phyloP scores from a whole-genome alignment of 2,329 filamentous ascomycete genomes.

The Ascochyta lentis region DNA sequence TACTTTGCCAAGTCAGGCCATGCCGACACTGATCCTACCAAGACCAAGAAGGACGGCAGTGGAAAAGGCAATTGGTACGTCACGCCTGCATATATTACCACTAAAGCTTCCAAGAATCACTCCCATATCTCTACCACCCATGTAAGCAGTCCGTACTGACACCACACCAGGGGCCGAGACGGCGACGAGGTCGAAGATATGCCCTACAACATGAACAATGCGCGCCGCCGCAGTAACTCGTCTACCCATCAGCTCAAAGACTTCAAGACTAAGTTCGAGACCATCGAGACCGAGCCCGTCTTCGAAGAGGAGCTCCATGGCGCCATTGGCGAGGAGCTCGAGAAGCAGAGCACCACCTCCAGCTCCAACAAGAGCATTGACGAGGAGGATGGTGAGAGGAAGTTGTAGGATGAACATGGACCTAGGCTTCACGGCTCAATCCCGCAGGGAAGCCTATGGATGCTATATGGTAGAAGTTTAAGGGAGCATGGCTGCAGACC shows the following conservation, averaged over 20 bases:
- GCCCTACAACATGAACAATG: slow-evolving; percentile 81
- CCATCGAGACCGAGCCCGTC: slow-evolving; percentile 85
- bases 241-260: slow-evolving; percentile 74
- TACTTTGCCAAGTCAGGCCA: slow-evolving; percentile 92
- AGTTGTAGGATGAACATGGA: slow-evolving; percentile 42
- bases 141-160: slow-evolving; percentile 22
- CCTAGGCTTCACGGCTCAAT: slow-evolving; percentile 14
- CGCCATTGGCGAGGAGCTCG: slow-evolving; percentile 61
- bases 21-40: slow-evolving; percentile 82
- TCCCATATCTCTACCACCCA: background rate
- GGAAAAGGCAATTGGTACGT: slow-evolving; percentile 94
- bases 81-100: background rate
- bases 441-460: slow-evolving; percentile 14
- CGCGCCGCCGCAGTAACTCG: slow-evolving; percentile 91
- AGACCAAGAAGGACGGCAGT: slow-evolving; percentile 94
- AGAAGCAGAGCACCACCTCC: slow-evolving; percentile 59
- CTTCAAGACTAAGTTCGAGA: slow-evolving; percentile 97
- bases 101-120: background rate
- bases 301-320: slow-evolving; percentile 89
- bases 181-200: slow-evolving; percentile 87
- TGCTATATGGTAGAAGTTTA: slow-evolving; percentile 10
- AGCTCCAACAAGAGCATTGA: slow-evolving; percentile 66
- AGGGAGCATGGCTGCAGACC: slow-evolving; percentile 23
- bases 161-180: slow-evolving; percentile 72
- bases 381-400: slow-evolving; percentile 59